These are phyloP conservation scores for Citrus hindsii DNA, from an alignment of 345 rosid genomes.

Conservation along the genomic window DNA sequence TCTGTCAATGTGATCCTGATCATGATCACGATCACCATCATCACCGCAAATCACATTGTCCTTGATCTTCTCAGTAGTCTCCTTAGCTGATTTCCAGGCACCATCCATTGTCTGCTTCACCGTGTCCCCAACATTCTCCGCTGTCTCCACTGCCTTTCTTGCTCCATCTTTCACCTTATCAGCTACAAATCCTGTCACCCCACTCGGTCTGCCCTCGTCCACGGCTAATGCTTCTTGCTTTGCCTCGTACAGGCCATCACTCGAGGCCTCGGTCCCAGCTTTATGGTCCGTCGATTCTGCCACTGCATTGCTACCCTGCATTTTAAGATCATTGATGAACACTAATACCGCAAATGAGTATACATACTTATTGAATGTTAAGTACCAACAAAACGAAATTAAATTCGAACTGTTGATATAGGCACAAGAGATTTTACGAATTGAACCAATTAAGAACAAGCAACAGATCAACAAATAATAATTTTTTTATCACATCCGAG, in stretches of 20 bases:
- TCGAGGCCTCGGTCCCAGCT: background rate
- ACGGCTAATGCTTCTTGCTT: slow-evolving; percentile 19
- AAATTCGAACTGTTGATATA: too few relatives aligned
- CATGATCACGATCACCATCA: slow-evolving; percentile 5
- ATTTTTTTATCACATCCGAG: too few relatives aligned
- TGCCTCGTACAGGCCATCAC: slow-evolving; percentile 16
- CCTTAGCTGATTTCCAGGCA: slow-evolving; percentile 42
- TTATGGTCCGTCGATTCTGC: slow-evolving; percentile 13
- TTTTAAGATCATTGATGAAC: too few relatives aligned
- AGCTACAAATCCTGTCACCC: slow-evolving; percentile 14
- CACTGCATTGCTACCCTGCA: slow-evolving; percentile 27
- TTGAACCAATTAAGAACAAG: too few relatives aligned
- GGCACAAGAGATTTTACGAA: too few relatives aligned
- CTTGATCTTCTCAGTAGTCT: slow-evolving; percentile 31
- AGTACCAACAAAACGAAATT: too few relatives aligned
- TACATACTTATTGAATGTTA: too few relatives aligned
- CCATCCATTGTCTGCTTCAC: slow-evolving; percentile 41
- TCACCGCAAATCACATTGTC: slow-evolving; percentile 13
- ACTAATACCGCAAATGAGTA: too few relatives aligned
- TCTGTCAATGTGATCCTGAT: slow-evolving; percentile 21
- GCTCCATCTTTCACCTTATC: slow-evolving; percentile 45
- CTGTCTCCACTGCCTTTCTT: slow-evolving; percentile 35
- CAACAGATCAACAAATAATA: too few relatives aligned
- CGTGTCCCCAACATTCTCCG: slow-evolving; percentile 31
- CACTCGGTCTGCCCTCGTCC: slow-evolving; percentile 22